Percentiles rank a stretch among this genome's conserved stretches.
phyloP scores from a whole-genome alignment of 257 asterid species.

The Verbena officinalis region DNA sequence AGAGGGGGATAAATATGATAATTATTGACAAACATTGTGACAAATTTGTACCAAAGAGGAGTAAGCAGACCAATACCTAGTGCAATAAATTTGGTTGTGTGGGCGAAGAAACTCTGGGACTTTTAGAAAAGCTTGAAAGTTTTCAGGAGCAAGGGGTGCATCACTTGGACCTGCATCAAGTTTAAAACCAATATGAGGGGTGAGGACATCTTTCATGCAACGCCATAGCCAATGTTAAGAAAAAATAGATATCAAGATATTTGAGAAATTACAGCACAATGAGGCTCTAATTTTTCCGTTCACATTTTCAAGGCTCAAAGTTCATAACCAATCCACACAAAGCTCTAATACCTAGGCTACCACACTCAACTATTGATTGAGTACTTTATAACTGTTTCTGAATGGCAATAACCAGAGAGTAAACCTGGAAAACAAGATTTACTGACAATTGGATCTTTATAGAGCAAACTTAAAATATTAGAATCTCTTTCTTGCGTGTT shows the following conservation, averaged over 20 bases:
- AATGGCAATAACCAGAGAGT: too few relatives aligned
- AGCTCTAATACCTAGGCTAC: neutral
- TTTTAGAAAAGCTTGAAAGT: constrained; percentile 93
- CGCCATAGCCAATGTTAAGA: constrained; percentile 16
- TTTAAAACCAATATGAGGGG: constrained; percentile 25
- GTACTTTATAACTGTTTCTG: too few relatives aligned
- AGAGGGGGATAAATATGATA: neutral
- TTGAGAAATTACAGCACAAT: constrained; percentile 14
- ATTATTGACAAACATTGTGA: neutral
- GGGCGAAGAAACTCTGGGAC: constrained; percentile 95
- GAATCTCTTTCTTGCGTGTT: neutral
- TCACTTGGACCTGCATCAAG: constrained; percentile 85
- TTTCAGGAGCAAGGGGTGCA: constrained; percentile 89
- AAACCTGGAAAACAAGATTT: neutral
- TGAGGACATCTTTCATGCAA: constrained; percentile 18
- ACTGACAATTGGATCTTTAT: neutral
- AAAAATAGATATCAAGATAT: constrained; percentile 3
- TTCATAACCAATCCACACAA: neutral
- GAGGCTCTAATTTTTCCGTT: neutral
- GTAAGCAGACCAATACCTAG: constrained; percentile 60
- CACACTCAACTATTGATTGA: neutral
- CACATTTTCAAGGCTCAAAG: neutral
- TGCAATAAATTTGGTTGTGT: constrained; percentile 92
- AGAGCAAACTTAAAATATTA: neutral
- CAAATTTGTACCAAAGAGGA: constrained; percentile 3